A percentile compares a stretch with the other conserved stretches of the same genome.
Evolutionary conservation across 2,329 filamentous ascomycete species (phyloP).

Genomic region (Daldinia eschscholtzii): DNA sequence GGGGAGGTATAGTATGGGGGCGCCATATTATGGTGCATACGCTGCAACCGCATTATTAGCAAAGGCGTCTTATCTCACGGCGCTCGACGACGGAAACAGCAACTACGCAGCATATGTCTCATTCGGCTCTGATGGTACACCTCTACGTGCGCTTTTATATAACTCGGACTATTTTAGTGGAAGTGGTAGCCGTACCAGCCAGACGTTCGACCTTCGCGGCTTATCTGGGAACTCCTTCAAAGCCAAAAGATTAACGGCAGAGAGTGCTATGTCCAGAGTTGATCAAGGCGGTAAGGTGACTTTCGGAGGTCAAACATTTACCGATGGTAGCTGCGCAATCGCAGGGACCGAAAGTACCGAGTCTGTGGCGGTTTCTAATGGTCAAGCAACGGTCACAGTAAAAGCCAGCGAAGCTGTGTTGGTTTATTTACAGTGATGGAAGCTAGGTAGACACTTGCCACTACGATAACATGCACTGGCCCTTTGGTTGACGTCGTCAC

Average conservation of each 20-base stretch:
- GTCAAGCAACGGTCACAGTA: constrained; percentile 57
- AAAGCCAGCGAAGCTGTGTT: constrained; percentile 63
- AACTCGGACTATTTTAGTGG: constrained; percentile 60
- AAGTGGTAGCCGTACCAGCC: constrained; percentile 52
- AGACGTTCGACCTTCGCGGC: constrained; percentile 59
- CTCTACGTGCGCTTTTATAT: constrained; percentile 58
- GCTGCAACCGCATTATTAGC: constrained; percentile 61
- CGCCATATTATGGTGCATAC: constrained; percentile 66
- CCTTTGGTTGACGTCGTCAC: too few relatives aligned
- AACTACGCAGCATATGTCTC: constrained; percentile 62
- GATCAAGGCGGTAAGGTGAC: constrained; percentile 59
- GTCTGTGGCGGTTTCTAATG: constrained; percentile 51
- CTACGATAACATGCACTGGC: too few relatives aligned
- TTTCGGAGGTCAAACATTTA: constrained; percentile 62
- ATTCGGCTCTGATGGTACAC: constrained; percentile 55
- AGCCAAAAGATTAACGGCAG: constrained; percentile 61
- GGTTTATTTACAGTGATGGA: constrained; percentile 56
- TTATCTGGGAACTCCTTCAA: constrained; percentile 53
- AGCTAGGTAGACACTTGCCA: background rate
- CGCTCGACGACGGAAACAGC: constrained; percentile 59
- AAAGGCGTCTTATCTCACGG: constrained; percentile 58
- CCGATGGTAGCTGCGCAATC: constrained; percentile 60
- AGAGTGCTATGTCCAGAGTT: constrained; percentile 58
- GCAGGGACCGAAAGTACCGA: constrained; percentile 58
- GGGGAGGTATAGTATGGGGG: constrained; percentile 61